phyloP scores from a whole-genome alignment of 371 early-diverging fungal genomes.

The Mucor plumbeus region DNA sequence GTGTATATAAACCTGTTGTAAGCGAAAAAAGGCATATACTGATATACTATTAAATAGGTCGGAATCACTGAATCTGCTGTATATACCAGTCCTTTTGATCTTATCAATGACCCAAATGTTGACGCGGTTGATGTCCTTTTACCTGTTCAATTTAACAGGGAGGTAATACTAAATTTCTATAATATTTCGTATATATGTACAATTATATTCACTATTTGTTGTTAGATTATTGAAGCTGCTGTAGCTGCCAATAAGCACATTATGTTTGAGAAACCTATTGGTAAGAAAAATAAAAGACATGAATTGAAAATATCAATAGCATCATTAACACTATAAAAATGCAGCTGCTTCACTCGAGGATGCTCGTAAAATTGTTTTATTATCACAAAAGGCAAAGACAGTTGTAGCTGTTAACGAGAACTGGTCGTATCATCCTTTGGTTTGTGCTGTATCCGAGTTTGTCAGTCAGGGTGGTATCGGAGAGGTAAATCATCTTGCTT shows the following conservation, averaged over 20 bases:
- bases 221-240: slow-evolving; percentile 48
- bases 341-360: slow-evolving; percentile 49
- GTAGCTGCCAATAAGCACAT: slow-evolving; percentile 52
- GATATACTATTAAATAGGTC: slow-evolving; percentile 28
- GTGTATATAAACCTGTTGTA: background rate
- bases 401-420: slow-evolving; percentile 55
- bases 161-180: slow-evolving; percentile 26
- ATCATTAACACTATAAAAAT: background rate
- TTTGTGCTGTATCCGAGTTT: slow-evolving; percentile 40
- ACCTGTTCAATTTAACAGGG: slow-evolving; percentile 51
- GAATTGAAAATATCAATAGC: background rate
- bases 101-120: slow-evolving; percentile 50
- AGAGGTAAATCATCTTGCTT: slow-evolving; percentile 30
- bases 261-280: slow-evolving; percentile 58
- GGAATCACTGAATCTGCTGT: slow-evolving; percentile 50
- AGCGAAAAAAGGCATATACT: background rate
- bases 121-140: slow-evolving; percentile 45
- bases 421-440: slow-evolving; percentile 49
- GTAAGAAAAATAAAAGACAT: slow-evolving; percentile 26
- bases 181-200: background rate
- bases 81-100: slow-evolving; percentile 42
- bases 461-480: slow-evolving; percentile 49
- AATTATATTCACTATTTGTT: background rate
- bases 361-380: slow-evolving; percentile 47
- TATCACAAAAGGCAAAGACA: slow-evolving; percentile 38